Evolutionary conservation across 208 protist genomes (phyloP), one percentile per base, ranked within the genome.

Genomic region (Blastocrithidia nonstop): DNA sequence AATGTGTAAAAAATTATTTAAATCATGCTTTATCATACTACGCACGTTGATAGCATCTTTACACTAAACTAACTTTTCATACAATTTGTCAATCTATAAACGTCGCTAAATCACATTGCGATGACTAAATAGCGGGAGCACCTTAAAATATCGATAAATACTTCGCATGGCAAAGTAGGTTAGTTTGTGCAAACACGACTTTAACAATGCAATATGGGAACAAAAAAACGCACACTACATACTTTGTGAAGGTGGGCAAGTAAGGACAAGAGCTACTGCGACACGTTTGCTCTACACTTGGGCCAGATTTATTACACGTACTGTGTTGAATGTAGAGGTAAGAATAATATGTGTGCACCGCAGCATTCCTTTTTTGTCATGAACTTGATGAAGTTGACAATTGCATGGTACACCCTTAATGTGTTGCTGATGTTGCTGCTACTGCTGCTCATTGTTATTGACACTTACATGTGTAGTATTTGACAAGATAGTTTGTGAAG

Each of bases 111-210:
- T n/a, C n/a, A n/a, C n/a, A n/a, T n/a, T n/a, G n/a, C n/a, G n/a
- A n/a, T n/a, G n/a, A n/a, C n/a, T n/a, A n/a, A n/a, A n/a, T n/a
- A n/a, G n/a, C n/a, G n/a, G 29, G 71, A 54, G 37, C 16, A 60
- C 39, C 5, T 38, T 27, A 35, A 87, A 91, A 50, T 81, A 84
- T 17, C 57, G 61, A 40, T 72, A 61, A 42, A 73, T 68, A 0
- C 66, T 72, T 48, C 54, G 50, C 51, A 87, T 82, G 23, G 57
- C 74, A 52, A 87, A 91, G 40, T 59, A 56, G 13, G 77, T 54
- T 3, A 63, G 56, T 21, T 64, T 53, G 33, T 86, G 59, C 58
- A 84, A 45, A 45, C 75, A 47, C 22, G 61, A 54, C 20, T 71
- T 72, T 28, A 84, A 39, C 4, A 87, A 47, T 31, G 70, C 58